phyloP scores from a whole-genome alignment of 2,329 filamentous ascomycete species.

The Pleoardoris graminearum region DNA sequence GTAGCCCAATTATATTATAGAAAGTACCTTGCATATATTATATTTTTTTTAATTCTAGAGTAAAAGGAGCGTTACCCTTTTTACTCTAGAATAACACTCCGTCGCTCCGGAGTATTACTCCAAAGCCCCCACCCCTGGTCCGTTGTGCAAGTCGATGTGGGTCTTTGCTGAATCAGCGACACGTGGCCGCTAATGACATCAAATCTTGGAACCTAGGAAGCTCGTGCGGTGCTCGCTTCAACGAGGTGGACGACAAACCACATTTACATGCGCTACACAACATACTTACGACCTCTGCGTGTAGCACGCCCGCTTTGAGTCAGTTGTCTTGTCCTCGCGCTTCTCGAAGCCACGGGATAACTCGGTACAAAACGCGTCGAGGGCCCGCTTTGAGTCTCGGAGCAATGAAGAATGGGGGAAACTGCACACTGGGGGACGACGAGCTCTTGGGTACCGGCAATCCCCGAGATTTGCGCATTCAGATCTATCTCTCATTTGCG shows the following conservation, averaged over 20 bases:
- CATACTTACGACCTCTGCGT: slow-evolving; percentile 10
- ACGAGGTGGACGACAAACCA: not conserved
- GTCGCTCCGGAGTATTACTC: too few species aligned
- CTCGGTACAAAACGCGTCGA: too few species aligned
- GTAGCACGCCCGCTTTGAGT: too few species aligned
- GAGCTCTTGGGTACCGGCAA: slow-evolving; percentile 41
- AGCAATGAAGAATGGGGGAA: slow-evolving; percentile 27
- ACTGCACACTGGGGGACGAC: slow-evolving; percentile 15
- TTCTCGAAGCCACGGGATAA: too few species aligned
- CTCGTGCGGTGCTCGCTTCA: not conserved
- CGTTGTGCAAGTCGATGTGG: too few species aligned
- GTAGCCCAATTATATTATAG: too few species aligned
- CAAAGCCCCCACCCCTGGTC: too few species aligned
- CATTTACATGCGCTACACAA: slow-evolving; percentile 5
- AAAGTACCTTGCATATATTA: too few species aligned
- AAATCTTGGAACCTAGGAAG: not conserved
- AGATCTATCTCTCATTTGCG: slow-evolving; percentile 71
- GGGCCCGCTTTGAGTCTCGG: not conserved
- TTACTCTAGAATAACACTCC: too few species aligned
- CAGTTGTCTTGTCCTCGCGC: too few species aligned
- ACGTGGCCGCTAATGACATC: slow-evolving; percentile 4
- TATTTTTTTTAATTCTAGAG: too few species aligned
- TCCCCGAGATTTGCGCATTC: slow-evolving; percentile 56
- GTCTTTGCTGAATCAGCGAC: not conserved
- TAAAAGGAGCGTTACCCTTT: too few species aligned